These are phyloP conservation scores for Zygosaccharomyces rouxii DNA, from an alignment of 805 yeast genomes.

Conservation along the genomic window DNA sequence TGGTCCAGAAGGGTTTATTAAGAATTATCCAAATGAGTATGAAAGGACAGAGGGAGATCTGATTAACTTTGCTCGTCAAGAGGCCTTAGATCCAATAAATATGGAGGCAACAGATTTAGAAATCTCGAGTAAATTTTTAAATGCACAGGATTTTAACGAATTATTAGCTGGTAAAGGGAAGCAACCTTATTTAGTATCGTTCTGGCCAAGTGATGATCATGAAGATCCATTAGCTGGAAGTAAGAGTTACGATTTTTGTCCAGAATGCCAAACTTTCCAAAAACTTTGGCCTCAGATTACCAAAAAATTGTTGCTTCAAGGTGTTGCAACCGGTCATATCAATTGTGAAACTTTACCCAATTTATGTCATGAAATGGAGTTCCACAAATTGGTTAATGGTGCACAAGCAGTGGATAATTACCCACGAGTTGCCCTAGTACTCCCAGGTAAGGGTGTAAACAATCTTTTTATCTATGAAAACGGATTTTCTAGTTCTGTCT, in stretches of 20 bases:
- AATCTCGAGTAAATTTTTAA: slow-evolving; percentile 39
- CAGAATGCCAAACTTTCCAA: slow-evolving; percentile 48
- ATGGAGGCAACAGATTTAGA: slow-evolving; percentile 37
- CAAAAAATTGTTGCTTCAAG: slow-evolving; percentile 39
- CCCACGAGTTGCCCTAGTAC: slow-evolving; percentile 48
- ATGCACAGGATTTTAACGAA: slow-evolving; percentile 42
- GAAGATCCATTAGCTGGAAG: slow-evolving; percentile 26
- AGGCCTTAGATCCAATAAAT: slow-evolving; percentile 44
- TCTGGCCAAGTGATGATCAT: slow-evolving; percentile 56
- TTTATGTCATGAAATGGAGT: slow-evolving; percentile 51
- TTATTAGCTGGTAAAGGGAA: slow-evolving; percentile 48
- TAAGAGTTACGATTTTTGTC: slow-evolving; percentile 41
- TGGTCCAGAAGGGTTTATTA: slow-evolving; percentile 48
- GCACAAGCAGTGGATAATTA: slow-evolving; percentile 14
- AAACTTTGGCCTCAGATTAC: slow-evolving; percentile 56
- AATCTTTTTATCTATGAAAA: slow-evolving; percentile 25
- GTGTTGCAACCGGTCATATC: slow-evolving; percentile 49
- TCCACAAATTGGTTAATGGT: slow-evolving; percentile 32
- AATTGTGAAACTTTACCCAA: slow-evolving; percentile 51
- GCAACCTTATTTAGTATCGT: slow-evolving; percentile 54
- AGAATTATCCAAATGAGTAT: slow-evolving; percentile 46
- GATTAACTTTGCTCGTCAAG: slow-evolving; percentile 49
- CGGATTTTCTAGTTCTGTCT: slow-evolving; percentile 25
- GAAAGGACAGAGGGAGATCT: slow-evolving; percentile 48
- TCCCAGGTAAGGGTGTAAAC: slow-evolving; percentile 42